Percentiles rank a stretch among this genome's conserved stretches.
Conservation (phyloP, 306 rosid species). For the Pachyrhizus erosus region DNA sequence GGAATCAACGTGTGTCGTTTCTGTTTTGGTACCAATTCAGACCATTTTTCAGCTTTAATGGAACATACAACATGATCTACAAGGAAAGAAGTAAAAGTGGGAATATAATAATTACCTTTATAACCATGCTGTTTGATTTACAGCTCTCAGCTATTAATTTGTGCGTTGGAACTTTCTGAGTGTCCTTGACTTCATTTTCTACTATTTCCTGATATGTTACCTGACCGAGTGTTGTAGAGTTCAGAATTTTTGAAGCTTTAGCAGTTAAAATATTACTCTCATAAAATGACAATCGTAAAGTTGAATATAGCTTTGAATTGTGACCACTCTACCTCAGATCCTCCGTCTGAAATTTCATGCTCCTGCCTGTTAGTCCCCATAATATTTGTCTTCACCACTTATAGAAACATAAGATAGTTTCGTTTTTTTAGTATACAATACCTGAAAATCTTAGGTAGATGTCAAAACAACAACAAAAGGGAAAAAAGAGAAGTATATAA, state of each 20-base stretch:
- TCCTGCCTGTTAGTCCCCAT: slow-evolving; percentile 73
- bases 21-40: slow-evolving; percentile 44
- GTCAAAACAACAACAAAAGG: background rate
- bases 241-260: slow-evolving; percentile 24
- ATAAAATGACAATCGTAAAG: background rate
- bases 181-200: slow-evolving; percentile 59
- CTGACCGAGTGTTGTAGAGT: slow-evolving; percentile 17
- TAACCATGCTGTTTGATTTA: slow-evolving; percentile 82
- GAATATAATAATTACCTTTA: slow-evolving; percentile 62
- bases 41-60: slow-evolving; percentile 18
- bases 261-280: background rate
- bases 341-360: slow-evolving; percentile 52
- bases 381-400: slow-evolving; percentile 46
- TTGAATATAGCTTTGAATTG: slow-evolving; percentile 16
- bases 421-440: slow-evolving; percentile 1
- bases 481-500: background rate
- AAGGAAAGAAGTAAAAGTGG: background rate
- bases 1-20: slow-evolving; percentile 66
- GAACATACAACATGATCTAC: background rate
- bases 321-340: slow-evolving; percentile 60
- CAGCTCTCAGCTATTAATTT: slow-evolving; percentile 59
- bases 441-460: slow-evolving; percentile 23
- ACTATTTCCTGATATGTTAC: slow-evolving; percentile 50
- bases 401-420: slow-evolving; percentile 31
- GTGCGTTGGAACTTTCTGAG: slow-evolving; percentile 50